phyloP scores from a whole-genome alignment of 163 green algal genomes.

The Scenedesmus sp. region DNA sequence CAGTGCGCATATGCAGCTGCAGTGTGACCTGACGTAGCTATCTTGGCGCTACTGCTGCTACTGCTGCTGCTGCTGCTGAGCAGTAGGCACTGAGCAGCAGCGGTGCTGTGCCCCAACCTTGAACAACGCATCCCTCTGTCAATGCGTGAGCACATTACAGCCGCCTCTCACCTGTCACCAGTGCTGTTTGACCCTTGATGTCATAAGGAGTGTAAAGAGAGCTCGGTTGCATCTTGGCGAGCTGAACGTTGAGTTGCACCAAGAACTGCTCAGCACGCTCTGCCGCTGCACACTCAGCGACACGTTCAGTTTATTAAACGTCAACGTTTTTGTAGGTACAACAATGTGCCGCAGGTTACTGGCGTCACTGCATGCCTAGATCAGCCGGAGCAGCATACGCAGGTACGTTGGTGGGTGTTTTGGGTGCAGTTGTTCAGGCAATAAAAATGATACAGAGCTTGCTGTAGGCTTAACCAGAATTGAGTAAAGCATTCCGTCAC shows the following conservation, averaged over 20 bases:
- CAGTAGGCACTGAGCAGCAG: background rate
- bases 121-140: background rate
- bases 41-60: background rate
- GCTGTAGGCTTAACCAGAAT: too few relatives aligned
- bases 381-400: too few relatives aligned
- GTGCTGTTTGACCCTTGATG: constrained; percentile 41
- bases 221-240: background rate
- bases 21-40: background rate
- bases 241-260: background rate
- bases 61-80: background rate
- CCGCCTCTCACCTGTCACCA: constrained; percentile 38
- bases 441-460: too few relatives aligned
- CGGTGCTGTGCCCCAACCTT: background rate
- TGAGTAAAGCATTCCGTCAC: too few relatives aligned
- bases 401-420: too few relatives aligned
- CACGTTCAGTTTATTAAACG: too few relatives aligned
- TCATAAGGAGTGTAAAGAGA: constrained; percentile 24
- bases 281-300: background rate
- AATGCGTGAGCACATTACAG: background rate
- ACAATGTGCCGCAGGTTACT: too few relatives aligned
- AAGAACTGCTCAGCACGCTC: background rate
- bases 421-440: too few relatives aligned
- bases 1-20: background rate
- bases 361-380: too few relatives aligned
- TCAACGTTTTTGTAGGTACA: too few relatives aligned